Percentiles rank a stretch among this genome's conserved stretches.
Conservation (phyloP, 306 rosid genomes). For the Vicia sativa region DNA sequence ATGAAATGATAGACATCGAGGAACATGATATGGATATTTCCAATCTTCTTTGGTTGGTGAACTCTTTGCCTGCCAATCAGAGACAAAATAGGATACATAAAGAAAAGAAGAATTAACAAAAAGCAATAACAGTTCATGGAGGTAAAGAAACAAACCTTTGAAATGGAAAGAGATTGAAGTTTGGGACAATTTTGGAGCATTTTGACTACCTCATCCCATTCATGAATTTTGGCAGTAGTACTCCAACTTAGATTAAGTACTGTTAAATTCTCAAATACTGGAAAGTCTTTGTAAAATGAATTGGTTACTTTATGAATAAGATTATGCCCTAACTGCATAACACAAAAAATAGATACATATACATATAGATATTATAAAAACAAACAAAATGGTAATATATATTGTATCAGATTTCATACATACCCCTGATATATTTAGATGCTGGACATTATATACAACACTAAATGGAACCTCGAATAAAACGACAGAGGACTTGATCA, state of each 20-base stretch:
- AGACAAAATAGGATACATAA: too few species aligned
- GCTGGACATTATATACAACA: background rate
- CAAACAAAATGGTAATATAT: too few species aligned
- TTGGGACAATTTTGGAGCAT: background rate
- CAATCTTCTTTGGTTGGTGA: too few species aligned
- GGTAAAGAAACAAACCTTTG: background rate
- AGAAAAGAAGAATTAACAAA: too few species aligned
- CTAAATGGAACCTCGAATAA: too few species aligned
- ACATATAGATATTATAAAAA: too few species aligned
- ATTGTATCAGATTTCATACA: too few species aligned
- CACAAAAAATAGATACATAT: background rate
- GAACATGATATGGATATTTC: too few species aligned
- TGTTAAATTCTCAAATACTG: background rate
- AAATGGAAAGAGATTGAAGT: background rate
- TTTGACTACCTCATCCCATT: background rate
- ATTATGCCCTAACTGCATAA: background rate
- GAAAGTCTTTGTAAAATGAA: background rate
- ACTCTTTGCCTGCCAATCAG: too few species aligned
- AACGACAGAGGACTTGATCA: too few species aligned
- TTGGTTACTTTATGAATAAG: background rate
- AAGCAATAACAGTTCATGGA: background rate
- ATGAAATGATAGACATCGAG: too few species aligned
- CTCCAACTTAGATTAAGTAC: background rate
- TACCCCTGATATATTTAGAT: background rate
- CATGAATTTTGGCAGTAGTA: background rate